Conservation (phyloP, 163 green algal genomes). For the Prototheca stagnorum region DNA sequence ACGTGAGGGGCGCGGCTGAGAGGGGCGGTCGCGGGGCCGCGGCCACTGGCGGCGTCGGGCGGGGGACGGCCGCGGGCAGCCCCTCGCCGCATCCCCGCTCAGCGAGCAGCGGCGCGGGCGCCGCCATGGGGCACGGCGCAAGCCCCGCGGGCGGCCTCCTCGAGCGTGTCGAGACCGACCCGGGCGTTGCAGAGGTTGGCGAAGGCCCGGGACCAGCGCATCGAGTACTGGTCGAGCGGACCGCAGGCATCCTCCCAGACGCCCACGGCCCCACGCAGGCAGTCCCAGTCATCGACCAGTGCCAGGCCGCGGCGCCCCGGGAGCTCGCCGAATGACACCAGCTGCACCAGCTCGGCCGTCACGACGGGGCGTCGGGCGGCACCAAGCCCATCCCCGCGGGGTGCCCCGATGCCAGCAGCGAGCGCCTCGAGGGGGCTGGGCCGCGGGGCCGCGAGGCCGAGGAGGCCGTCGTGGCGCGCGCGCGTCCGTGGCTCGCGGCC, state of each 20-base stretch:
- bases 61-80: too few species aligned
- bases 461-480: background rate
- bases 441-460: background rate
- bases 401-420: too few species aligned
- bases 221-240: conserved; percentile 66
- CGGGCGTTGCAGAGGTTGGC: conserved; percentile 82
- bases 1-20: too few species aligned
- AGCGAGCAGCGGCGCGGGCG: too few species aligned
- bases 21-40: too few species aligned
- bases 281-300: conserved; percentile 78
- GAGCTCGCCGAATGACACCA: conserved; percentile 1
- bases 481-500: background rate
- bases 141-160: background rate
- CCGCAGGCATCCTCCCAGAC: conserved; percentile 49
- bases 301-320: conserved; percentile 18
- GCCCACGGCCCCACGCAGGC: conserved; percentile 57
- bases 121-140: too few species aligned
- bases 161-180: conserved; percentile 17
- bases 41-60: too few species aligned
- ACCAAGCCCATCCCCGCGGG: too few species aligned
- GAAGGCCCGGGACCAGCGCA: conserved; percentile 60
- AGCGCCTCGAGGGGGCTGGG: too few species aligned
- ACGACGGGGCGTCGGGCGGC: too few species aligned
- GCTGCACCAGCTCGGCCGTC: too few species aligned
- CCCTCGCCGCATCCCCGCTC: too few species aligned